These are phyloP conservation scores for Vigna mungo DNA, from an alignment of 306 rosid genomes.

Conservation along the genomic window DNA sequence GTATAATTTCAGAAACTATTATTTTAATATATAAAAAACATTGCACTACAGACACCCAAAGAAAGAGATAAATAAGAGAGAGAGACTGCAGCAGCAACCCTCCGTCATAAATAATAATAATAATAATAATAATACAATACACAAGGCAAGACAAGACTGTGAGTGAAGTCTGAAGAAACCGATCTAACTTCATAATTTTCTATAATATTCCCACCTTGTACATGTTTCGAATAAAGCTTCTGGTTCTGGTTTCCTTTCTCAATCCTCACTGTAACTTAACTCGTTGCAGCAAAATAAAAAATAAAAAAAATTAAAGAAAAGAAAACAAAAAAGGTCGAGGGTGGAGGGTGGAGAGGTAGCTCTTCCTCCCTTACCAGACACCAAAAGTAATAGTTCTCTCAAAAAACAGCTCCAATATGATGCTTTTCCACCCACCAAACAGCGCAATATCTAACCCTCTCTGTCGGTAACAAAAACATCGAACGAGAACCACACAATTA, in stretches of 20 bases:
- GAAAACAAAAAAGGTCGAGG: background rate
- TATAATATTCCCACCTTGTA: constrained; percentile 25
- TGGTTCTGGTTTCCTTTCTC: constrained; percentile 17
- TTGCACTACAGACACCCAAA: background rate
- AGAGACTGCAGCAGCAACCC: background rate
- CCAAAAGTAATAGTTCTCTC: constrained; percentile 1
- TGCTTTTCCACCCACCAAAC: constrained; percentile 49
- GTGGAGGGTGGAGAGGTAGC: background rate
- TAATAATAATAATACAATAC: background rate
- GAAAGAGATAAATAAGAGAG: background rate
- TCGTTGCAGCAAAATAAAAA: background rate
- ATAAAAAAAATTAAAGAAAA: background rate
- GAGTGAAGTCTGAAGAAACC: constrained; percentile 5
- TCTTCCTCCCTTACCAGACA: constrained; percentile 38
- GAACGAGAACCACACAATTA: constrained; percentile 35
- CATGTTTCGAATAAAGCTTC: constrained; percentile 36
- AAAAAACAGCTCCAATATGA: constrained; percentile 15
- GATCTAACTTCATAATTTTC: background rate
- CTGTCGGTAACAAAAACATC: constrained; percentile 45
- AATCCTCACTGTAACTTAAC: background rate
- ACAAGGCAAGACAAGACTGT: background rate
- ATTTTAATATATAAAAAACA: background rate
- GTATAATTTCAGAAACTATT: background rate
- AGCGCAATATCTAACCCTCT: constrained; percentile 37
- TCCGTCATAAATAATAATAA: background rate